A percentile compares a stretch with the other conserved stretches of the same genome.
Evolutionary conservation across 2,329 filamentous ascomycete species (phyloP).

Genomic region (Spiromastix sp.): DNA sequence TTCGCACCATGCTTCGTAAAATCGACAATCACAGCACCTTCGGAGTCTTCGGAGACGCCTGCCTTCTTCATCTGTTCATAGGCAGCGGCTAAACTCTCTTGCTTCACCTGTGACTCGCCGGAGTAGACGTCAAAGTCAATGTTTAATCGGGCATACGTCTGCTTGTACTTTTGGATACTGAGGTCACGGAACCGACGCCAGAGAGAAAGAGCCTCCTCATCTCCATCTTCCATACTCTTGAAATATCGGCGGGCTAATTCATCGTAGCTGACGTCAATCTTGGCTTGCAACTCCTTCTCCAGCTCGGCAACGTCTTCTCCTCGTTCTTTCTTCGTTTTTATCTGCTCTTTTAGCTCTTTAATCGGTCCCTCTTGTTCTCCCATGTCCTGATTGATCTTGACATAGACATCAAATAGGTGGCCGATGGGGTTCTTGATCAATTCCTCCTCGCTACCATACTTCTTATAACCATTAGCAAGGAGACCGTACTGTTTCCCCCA

Average conservation of each 20-base stretch:
- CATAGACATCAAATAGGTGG: slow-evolving; percentile 56
- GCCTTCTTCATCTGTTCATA: slow-evolving; percentile 49
- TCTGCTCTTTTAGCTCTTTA: slow-evolving; percentile 43
- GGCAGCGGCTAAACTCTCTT: slow-evolving; percentile 51
- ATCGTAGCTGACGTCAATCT: slow-evolving; percentile 44
- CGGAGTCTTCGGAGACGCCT: slow-evolving; percentile 52
- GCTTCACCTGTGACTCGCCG: slow-evolving; percentile 57
- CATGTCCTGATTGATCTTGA: slow-evolving; percentile 51
- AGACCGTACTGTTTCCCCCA: slow-evolving; percentile 61
- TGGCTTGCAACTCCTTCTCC: slow-evolving; percentile 38
- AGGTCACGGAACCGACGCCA: slow-evolving; percentile 56
- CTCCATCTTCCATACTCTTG: slow-evolving; percentile 57
- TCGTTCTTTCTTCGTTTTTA: slow-evolving; percentile 39
- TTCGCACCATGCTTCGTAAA: slow-evolving; percentile 58
- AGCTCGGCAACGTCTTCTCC: slow-evolving; percentile 38
- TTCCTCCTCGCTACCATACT: slow-evolving; percentile 51
- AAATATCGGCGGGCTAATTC: slow-evolving; percentile 54
- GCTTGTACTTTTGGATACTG: slow-evolving; percentile 54
- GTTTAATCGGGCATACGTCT: slow-evolving; percentile 54
- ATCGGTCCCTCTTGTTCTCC: slow-evolving; percentile 46
- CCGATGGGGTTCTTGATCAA: slow-evolving; percentile 52
- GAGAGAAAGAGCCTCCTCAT: slow-evolving; percentile 47
- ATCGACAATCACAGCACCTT: slow-evolving; percentile 59
- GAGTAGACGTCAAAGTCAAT: slow-evolving; percentile 57
- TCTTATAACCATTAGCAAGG: slow-evolving; percentile 51